phyloP scores from a whole-genome alignment of 192 early-diverging fungal species.

The Coemansia sp. region DNA sequence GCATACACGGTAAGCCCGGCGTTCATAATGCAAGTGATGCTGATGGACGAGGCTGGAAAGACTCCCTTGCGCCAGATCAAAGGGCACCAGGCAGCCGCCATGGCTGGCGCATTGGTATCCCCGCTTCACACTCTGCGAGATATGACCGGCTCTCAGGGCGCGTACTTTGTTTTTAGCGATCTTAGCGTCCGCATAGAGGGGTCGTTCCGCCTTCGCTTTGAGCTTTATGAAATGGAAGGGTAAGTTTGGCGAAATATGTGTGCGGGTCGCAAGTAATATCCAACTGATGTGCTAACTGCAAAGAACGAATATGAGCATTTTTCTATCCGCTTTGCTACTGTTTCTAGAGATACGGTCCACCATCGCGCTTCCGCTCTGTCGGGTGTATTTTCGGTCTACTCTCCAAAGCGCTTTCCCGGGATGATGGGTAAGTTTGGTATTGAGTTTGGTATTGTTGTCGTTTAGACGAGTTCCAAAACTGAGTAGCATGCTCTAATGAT shows the following conservation, averaged over 20 bases:
- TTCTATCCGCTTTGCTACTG: background rate
- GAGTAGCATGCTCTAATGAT: background rate
- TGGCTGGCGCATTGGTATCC: slow-evolving; percentile 89
- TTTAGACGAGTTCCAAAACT: slow-evolving; percentile 30
- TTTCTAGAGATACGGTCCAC: slow-evolving; percentile 29
- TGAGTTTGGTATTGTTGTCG: background rate
- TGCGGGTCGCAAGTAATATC: background rate
- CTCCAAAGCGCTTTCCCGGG: slow-evolving; percentile 93
- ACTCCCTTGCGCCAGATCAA: slow-evolving; percentile 75
- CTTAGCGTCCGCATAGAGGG: slow-evolving; percentile 91
- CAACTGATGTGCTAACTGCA: background rate
- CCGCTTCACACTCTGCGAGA: slow-evolving; percentile 88
- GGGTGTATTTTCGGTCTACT: slow-evolving; percentile 80
- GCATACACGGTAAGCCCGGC: slow-evolving; percentile 67
- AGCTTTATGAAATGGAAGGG: slow-evolving; percentile 85
- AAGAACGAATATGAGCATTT: background rate
- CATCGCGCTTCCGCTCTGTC: slow-evolving; percentile 67
- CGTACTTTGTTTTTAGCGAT: slow-evolving; percentile 96
- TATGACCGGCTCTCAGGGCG: slow-evolving; percentile 76
- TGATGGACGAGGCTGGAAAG: slow-evolving; percentile 78
- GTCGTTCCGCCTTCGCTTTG: slow-evolving; percentile 74
- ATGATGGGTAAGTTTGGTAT: slow-evolving; percentile 66
- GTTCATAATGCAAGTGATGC: slow-evolving; percentile 90
- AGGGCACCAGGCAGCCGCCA: slow-evolving; percentile 73
- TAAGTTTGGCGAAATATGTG: slow-evolving; percentile 24